These are phyloP conservation scores for Neurospora sp. DNA, from an alignment of 495 filamentous ascomycete genomes.

Conservation along the genomic window DNA sequence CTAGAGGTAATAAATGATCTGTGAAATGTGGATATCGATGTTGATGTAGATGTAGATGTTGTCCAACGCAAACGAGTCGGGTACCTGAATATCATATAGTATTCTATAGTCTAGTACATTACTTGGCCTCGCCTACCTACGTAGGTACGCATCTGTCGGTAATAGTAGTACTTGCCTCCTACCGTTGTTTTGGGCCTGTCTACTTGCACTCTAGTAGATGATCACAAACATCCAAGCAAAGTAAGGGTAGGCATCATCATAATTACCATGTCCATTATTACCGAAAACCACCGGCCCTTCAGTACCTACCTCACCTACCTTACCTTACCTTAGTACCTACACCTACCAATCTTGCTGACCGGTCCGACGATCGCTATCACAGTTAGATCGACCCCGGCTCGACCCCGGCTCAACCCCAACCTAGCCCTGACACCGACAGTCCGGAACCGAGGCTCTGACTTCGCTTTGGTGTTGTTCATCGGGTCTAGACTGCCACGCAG, in stretches of 20 bases:
- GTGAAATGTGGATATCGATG: neutral
- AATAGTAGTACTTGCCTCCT: no score
- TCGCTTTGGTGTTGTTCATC: no score
- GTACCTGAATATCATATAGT: neutral
- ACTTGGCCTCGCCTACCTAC: no score
- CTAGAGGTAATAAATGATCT: neutral
- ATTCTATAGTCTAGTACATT: neutral
- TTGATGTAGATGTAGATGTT: neutral
- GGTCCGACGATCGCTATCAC: neutral
- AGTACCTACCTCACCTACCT: no score
- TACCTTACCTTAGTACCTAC: no score
- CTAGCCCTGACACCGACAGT: neutral
- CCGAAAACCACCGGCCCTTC: no score
- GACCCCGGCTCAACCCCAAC: neutral
- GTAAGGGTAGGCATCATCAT: no score
- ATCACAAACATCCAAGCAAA: no score
- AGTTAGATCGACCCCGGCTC: neutral
- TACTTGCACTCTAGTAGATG: no score
- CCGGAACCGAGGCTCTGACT: neutral
- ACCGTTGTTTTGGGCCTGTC: no score
- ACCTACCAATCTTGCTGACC: neutral
- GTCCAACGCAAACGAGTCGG: neutral
- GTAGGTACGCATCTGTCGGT: no score
- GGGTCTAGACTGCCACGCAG: neutral
- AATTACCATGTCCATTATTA: no score